These are phyloP conservation scores for Beauveria australis DNA, from an alignment of 2,329 filamentous ascomycete species.

Conservation along the genomic window DNA sequence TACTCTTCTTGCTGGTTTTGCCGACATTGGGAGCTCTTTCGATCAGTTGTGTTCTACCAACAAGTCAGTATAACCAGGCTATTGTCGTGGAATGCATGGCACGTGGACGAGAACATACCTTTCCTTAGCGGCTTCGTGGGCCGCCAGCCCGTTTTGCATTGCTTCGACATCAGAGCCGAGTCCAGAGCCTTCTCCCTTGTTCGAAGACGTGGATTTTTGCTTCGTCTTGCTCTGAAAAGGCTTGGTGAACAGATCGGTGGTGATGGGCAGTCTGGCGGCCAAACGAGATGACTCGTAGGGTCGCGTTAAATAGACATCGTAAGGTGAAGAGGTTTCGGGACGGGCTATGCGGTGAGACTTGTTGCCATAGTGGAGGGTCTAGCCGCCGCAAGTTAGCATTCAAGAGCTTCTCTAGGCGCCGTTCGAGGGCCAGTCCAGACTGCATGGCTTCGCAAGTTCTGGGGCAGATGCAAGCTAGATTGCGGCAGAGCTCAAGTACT, in stretches of 20 bases:
- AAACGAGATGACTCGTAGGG: constrained; percentile 38
- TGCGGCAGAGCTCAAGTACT: constrained; percentile 24
- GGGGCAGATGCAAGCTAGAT: too few relatives aligned
- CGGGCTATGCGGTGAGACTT: constrained; percentile 39
- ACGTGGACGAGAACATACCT: constrained; percentile 22
- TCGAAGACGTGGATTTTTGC: constrained; percentile 22
- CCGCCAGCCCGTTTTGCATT: constrained; percentile 35
- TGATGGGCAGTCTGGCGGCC: constrained; percentile 41
- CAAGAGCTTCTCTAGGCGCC: neutral
- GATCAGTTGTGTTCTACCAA: constrained; percentile 25
- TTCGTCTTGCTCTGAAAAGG: constrained; percentile 24
- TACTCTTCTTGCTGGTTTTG: constrained; percentile 33
- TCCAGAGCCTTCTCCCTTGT: constrained; percentile 30
- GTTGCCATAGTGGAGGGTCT: constrained; percentile 49
- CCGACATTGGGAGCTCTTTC: constrained; percentile 25
- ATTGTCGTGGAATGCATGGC: neutral
- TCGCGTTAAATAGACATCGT: constrained; percentile 49
- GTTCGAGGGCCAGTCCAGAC: neutral
- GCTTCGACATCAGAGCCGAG: constrained; percentile 42
- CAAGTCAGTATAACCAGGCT: constrained; percentile 20
- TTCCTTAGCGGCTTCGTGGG: constrained; percentile 27
- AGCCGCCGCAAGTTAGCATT: constrained; percentile 7
- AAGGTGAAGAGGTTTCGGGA: constrained; percentile 37
- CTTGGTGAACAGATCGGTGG: constrained; percentile 42
- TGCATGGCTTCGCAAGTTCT: neutral